Base-by-base conservation (phyloP, 352 stramenopile species). In the Phytophthora foliorum region DNA sequence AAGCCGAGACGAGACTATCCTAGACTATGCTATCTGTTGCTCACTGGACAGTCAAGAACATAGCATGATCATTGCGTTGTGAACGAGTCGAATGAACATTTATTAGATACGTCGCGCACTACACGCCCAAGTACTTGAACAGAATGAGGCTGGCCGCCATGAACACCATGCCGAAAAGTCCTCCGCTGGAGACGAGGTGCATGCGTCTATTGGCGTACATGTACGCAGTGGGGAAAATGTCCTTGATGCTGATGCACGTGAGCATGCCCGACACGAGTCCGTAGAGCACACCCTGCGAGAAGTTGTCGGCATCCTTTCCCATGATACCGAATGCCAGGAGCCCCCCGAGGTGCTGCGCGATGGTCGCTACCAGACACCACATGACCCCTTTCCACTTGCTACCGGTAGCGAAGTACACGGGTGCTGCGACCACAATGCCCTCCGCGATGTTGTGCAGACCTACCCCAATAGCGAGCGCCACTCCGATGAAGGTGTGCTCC, bases 381-480 rank as follows among this genome's bases (percentile, higher is more conserved):
- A 93, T 75, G 67, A 99, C 98, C 4, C 91, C 97, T 49, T 95
- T 96, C 74, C 84, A 92, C 13, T 93, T 84, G 55, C 90, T 97
- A 7, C 94, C 95, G 10, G 97, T 99, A 2, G 96, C 94, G 60
- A 98, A 99, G 74, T 98, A 99, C 41, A 99, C 95, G 0, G 97
- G 95, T 2, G 98, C 84, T 3, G 94, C 92, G 13, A 99, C 93
- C 45, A 89, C 97, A 31, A 99, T 80, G 0, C 97, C 97, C 61
- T 99, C 96, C 1, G 96, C 95, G 57, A 99, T 96, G 65, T 99
- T 99, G 75, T 99, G 96, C 38, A 99, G 93, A 0, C 82, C 93
- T 63, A 99, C 98, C 24, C 90, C 95, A 32, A 99, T 83, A 4
- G 95, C 95, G 10, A 99, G 80, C 13, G 92, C 82, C 19, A 89